Base-by-base conservation (phyloP, 1,284 basidiomycete genomes). In the Puccinia novopanici region DNA sequence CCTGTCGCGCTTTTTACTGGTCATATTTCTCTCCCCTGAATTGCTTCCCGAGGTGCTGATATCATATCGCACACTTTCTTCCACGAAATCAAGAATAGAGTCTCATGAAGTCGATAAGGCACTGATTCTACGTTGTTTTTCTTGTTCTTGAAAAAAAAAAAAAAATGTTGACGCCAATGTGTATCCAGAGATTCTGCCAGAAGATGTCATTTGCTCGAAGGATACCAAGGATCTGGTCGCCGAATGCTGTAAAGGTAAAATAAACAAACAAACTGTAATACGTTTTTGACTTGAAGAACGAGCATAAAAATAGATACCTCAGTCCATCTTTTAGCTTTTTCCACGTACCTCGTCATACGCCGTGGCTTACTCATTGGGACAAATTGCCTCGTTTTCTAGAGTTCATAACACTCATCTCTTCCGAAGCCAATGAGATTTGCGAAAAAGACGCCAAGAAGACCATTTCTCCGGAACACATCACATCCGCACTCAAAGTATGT, bases 371-470 rank as follows among this genome's bases (percentile, higher is more conserved):
- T 77, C 73, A 63, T 70, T 82, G 9, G 9, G n/a, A 9, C 3
- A 67, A 45, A 82, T 17, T 72, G 65, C 37, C 65, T 81, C 52
- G 71, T 52, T 59, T 59, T 72, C 22, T 73, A 98, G 96, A 99
- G 88, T 99, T 98, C 87, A 96, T 99, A 83, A 94, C 98, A 85
- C 88, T 99, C 85, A 92, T 99, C 85, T 97, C 97, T 19, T 95
- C 95, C 9, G 95, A 98, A 86, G 93, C 95, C 75, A 99, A 99
- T 87, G 94, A 98, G 83, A 94, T 98, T 81, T 99, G 97, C 86
- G 97, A 99, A 85, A 92, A 93, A 86, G 94, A 95, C 84, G 92
- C 93, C n/a, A 98, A 98, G 88, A 99, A 99, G 88, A 99, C 96
- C 0, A 99, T 99, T 84, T 93, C 95, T 4, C 96, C 97, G 1